Evolutionary conservation across 495 filamentous ascomycete species (phyloP).

Genomic region (Penicillium cosmopolitanum): DNA sequence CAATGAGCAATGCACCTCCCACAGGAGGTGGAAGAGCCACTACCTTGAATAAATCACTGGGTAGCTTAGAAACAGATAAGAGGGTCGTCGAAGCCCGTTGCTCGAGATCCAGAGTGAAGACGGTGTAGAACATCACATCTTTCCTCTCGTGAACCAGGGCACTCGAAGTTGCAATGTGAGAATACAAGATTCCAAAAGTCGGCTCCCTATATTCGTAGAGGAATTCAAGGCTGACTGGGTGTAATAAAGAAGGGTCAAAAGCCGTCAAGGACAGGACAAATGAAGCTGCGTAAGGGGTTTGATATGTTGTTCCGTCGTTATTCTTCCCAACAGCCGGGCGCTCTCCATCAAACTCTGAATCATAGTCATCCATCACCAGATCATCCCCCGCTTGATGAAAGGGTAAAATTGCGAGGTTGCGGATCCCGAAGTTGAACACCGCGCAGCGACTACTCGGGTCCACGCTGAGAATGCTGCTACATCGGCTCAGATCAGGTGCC

Average conservation of each 20-base stretch:
- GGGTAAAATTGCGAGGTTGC: conserved; percentile 90
- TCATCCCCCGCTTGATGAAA: conserved; percentile 86
- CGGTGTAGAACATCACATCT: conserved; percentile 84
- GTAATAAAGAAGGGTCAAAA: conserved; percentile 81
- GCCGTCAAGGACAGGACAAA: conserved; percentile 86
- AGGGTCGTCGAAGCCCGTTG: conserved; percentile 93
- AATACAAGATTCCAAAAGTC: conserved; percentile 92
- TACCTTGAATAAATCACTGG: conserved; percentile 86
- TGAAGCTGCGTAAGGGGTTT: conserved; percentile 84
- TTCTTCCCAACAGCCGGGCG: conserved; percentile 33
- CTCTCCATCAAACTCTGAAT: conserved; percentile 71
- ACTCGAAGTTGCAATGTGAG: conserved; percentile 67
- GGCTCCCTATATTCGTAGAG: conserved; percentile 96
- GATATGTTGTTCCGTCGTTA: conserved; percentile 58
- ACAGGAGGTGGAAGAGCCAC: conserved; percentile 83
- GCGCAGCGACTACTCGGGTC: conserved; percentile 94
- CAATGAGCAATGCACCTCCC: conserved; percentile 85
- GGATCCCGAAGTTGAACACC: conserved; percentile 84
- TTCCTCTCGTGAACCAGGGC: conserved; percentile 76
- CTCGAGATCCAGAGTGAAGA: conserved; percentile 93
- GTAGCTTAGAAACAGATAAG: conserved; percentile 79
- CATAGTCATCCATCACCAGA: conserved; percentile 88
- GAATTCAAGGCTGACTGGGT: conserved; percentile 91
- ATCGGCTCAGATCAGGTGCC: conserved; percentile 68
- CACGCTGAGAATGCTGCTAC: conserved; percentile 77